A percentile compares a stretch with the other conserved stretches of the same genome.
Conservation (phyloP, 805 yeast genomes). For the Saccharomycopsis babjevae region DNA sequence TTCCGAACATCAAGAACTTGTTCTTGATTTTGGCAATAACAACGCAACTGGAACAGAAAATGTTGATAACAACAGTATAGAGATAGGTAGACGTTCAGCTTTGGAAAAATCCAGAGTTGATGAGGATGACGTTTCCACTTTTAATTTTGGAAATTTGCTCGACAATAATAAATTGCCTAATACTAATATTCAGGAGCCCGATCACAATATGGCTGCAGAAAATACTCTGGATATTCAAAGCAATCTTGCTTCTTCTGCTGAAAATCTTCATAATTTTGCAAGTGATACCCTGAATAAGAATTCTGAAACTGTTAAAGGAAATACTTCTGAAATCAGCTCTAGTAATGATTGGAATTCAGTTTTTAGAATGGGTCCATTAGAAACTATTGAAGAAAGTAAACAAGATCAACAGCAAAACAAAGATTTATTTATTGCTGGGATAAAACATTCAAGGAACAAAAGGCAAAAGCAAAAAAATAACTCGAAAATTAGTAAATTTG, state of each 20-base stretch:
- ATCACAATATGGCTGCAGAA: constrained; percentile 25
- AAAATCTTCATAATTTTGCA: neutral
- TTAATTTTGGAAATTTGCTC: neutral
- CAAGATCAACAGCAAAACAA: constrained; percentile 1
- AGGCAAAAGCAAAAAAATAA: neutral
- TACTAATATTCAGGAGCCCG: neutral
- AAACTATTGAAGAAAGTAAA: constrained; percentile 8
- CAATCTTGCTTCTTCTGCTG: constrained; percentile 8
- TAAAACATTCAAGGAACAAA: neutral
- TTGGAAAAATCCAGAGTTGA: neutral
- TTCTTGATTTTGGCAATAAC: constrained; percentile 10
- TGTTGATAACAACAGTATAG: neutral
- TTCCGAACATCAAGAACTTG: constrained; percentile 4
- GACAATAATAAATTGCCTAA: neutral
- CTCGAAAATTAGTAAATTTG: neutral
- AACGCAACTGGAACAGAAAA: neutral
- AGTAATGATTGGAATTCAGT: constrained; percentile 1
- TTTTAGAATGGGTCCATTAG: constrained; percentile 20
- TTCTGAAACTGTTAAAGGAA: neutral
- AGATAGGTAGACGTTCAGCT: neutral
- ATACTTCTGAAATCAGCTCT: neutral
- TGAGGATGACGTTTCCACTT: neutral
- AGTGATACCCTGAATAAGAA: neutral
- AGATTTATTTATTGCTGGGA: no score
- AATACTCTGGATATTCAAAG: constrained; percentile 21